Base-by-base conservation (phyloP, 176 grass and related monocot species). In the Cenchrus fungigraminus region DNA sequence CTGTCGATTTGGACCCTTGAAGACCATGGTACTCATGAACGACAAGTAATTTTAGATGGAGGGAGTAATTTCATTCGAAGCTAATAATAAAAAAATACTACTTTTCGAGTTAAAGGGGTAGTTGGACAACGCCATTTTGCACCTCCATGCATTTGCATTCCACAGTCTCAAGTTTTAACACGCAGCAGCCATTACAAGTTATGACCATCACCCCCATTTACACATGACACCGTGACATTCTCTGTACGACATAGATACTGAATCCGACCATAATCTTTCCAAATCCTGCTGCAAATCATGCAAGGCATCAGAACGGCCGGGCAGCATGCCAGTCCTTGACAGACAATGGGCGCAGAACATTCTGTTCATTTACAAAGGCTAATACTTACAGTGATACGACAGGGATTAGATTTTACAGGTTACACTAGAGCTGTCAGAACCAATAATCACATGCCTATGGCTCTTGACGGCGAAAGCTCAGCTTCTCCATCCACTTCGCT, bases 401-500 rank as follows among this genome's bases (percentile, higher is more conserved):
- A 79, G 65, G 76, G 56, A 92, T 84, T 77, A 92, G 74, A 89
- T 94, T 86, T 87, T 89, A 90, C 86, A 90, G 29, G 84, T 86
- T 97, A 86, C 79, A 85, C 37, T 78, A 76, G 81, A 65, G 83
- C 58, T 89, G 62, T 76, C 45, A 80, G 82, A 85, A 77, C 71
- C 86, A 82, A 73, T 42, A 79, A 91, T 97, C 89, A 98, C 89
- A 98, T 95, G 78, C 91, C 82, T 61, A 90, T 90, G 49, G 83
- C 93, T 86, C 86, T 89, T 12, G 95, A 89, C 5, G 95, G 50
- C 9, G 92, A 89, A 73, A 94, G 65, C 70, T 98, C 96, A 16
- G 93, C 34, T 74, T 99, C 97, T 82, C 92, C 85, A 50, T 99
- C 97, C 66, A 79, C 77, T 82, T 97, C 94, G 40, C 79, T 90